phyloP scores from a whole-genome alignment of 2,329 filamentous ascomycete genomes.

The Aspergillus sp. region DNA sequence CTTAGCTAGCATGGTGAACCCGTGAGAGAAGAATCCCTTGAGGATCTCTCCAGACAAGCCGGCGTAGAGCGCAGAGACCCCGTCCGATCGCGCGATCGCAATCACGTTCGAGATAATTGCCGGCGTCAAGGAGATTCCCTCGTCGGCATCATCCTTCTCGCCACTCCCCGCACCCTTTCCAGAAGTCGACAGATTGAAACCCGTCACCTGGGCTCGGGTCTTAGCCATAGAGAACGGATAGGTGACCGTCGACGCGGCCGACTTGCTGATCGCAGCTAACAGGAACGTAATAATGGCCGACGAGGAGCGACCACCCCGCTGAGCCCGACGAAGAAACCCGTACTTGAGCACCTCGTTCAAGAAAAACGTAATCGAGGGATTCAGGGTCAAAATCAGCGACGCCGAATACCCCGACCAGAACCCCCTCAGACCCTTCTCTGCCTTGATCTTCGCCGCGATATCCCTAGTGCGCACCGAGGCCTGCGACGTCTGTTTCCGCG shows the following conservation, averaged over 20 bases:
- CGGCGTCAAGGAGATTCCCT: conserved; percentile 25
- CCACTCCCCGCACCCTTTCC: conserved; percentile 24
- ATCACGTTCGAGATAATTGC: conserved; percentile 66
- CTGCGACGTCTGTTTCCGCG: conserved; percentile 70
- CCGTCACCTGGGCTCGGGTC: conserved; percentile 66
- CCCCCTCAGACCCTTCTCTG: conserved; percentile 69
- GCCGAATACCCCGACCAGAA: conserved; percentile 91
- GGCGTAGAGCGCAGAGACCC: conserved; percentile 68
- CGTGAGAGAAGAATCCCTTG: conserved; percentile 82
- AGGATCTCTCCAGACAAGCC: conserved; percentile 74
- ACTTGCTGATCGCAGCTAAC: conserved; percentile 75
- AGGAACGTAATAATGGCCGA: conserved; percentile 55
- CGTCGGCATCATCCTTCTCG: conserved; percentile 4
- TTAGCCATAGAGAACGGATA: conserved; percentile 89
- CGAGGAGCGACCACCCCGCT: conserved; percentile 53
- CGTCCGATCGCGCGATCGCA: conserved; percentile 61
- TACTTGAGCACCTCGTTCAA: conserved; percentile 71
- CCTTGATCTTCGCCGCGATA: conserved; percentile 63
- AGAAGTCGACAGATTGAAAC: conserved; percentile 18
- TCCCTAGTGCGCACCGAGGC: conserved; percentile 46
- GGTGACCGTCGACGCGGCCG: conserved; percentile 70
- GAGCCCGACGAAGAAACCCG: conserved; percentile 54
- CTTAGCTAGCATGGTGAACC: conserved; percentile 84
- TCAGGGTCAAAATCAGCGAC: conserved; percentile 74
- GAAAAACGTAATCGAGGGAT: conserved; percentile 83